Evolutionary conservation across 148 eudicot species (phyloP).

Genomic region (Gaultheria prostrata): DNA sequence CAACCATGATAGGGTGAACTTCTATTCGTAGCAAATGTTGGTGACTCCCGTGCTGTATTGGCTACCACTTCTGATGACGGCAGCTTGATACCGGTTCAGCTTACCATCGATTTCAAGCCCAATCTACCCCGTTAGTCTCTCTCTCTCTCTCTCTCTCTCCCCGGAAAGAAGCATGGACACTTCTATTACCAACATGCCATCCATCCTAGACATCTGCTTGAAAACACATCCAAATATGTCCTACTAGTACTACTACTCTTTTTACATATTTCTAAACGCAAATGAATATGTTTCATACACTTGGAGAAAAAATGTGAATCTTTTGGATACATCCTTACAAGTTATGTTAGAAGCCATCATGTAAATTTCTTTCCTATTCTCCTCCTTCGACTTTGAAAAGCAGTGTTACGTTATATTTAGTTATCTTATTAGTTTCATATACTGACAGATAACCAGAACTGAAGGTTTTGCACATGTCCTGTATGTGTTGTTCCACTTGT

Average conservation of each 20-base stretch:
- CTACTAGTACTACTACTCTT: background rate
- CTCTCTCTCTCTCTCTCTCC: slow-evolving; percentile 10
- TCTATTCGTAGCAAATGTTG: slow-evolving; percentile 71
- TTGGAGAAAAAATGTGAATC: background rate
- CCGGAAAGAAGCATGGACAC: background rate
- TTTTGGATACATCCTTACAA: background rate
- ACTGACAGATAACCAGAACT: background rate
- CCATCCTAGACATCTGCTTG: background rate
- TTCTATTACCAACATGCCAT: background rate
- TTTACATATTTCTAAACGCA: background rate
- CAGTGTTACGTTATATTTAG: background rate
- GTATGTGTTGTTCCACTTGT: background rate
- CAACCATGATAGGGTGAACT: slow-evolving; percentile 52
- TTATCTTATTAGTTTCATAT: background rate
- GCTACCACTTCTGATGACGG: slow-evolving; percentile 76
- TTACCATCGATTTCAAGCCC: slow-evolving; percentile 88
- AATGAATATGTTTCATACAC: background rate
- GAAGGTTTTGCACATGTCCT: background rate
- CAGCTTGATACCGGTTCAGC: slow-evolving; percentile 66
- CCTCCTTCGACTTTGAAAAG: background rate
- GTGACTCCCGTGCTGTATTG: slow-evolving; percentile 94
- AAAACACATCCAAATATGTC: background rate
- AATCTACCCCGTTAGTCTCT: slow-evolving; percentile 77
- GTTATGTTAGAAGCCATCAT: background rate
- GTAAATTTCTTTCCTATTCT: background rate